Base-by-base conservation (phyloP, 208 protist species). In the Blastocrithidia nonstop region DNA sequence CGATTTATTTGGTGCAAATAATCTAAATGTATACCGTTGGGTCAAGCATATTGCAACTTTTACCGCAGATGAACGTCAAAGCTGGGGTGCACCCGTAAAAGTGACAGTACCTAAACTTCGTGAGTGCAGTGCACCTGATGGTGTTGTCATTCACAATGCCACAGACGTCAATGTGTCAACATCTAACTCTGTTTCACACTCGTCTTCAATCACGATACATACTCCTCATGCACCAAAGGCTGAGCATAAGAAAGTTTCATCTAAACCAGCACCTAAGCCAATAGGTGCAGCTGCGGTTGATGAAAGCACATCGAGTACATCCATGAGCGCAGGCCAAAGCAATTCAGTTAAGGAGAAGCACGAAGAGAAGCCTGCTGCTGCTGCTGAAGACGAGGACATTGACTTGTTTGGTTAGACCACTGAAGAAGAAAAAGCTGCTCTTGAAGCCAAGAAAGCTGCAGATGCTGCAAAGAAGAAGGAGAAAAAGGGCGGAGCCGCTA, bases 371-470 rank as follows among this genome's bases (percentile, higher is more conserved):
- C 40, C 54, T 8, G 26, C 32, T 26, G 42, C 54, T 38, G 27
- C 54, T 2, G 57, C 13, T 22, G 45, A 25, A 3, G 43, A 57
- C 35, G 44, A 59, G 38, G 54, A 61, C 33, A 43, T 55, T 39
- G 54, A 54, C 35, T 48, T 61, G 23, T 57, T 45, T 23, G 48
- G 48, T 20, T 39, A 55, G 49, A 47, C 38, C 3, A 55, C 84
- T 19, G 80, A 86, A 54, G 80, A 88, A 62, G 80, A 90, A 60
- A 50, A 76, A 43, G 69, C 69, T 1, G 79, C 80, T n/a, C 78
- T 88, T 27, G 78, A 85, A 48, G 73, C 72, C n/a, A 88, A 88
- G 77, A 88, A 88, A 61, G 69, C 67, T 40, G 71, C 74, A 63
- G 78, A 88, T 42, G 76, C 77, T 4, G 75, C 72, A 22, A 66